These are phyloP conservation scores for Cochliopodium minus DNA, from an alignment of 208 protist species.

Conservation along the genomic window DNA sequence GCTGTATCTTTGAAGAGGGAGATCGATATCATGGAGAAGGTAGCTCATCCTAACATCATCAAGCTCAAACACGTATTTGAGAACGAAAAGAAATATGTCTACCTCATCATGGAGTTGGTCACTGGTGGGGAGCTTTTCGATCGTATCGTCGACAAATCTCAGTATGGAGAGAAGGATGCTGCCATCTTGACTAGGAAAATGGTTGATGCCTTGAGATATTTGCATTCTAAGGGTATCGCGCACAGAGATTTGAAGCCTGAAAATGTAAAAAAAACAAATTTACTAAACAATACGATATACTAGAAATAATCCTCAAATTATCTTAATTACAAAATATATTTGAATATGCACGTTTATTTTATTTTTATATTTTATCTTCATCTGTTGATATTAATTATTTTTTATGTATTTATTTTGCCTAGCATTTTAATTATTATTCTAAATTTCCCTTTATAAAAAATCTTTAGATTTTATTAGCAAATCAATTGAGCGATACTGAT, in stretches of 20 bases:
- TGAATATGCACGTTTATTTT: too few species aligned
- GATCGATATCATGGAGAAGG: conserved; percentile 15
- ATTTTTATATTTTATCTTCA: too few species aligned
- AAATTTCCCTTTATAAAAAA: too few species aligned
- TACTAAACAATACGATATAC: too few species aligned
- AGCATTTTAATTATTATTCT: too few species aligned
- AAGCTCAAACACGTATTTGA: conserved; percentile 21
- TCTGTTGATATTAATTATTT: too few species aligned
- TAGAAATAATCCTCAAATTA: too few species aligned
- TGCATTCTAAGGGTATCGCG: background rate
- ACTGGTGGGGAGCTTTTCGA: conserved; percentile 24
- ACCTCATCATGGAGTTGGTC: conserved; percentile 29
- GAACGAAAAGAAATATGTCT: conserved; percentile 4
- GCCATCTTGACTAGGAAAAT: background rate
- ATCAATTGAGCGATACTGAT: conserved; percentile 11
- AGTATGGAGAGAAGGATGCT: conserved; percentile 15
- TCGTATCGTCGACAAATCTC: conserved; percentile 20
- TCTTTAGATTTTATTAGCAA: conserved; percentile 10
- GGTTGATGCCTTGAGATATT: background rate
- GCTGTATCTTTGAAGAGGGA: conserved; percentile 25
- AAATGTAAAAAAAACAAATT: too few species aligned
- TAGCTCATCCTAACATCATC: conserved; percentile 26
- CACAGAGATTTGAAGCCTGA: background rate
- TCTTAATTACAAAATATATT: too few species aligned
- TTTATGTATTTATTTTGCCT: too few species aligned